phyloP scores from a whole-genome alignment of 129 eudicot genomes.

The Apium graveolens region DNA sequence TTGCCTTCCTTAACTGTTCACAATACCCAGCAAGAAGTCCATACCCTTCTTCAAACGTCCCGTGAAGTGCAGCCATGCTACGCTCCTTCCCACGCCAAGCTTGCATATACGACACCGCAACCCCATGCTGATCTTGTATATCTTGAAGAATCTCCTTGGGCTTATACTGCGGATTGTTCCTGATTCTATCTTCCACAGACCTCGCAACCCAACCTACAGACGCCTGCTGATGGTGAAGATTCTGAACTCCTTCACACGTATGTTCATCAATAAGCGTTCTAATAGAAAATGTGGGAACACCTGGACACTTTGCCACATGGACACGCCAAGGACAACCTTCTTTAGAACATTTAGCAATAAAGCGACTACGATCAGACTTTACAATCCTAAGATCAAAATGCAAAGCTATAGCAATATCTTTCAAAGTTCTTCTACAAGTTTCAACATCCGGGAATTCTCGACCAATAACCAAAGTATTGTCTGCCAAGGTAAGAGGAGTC shows the following conservation, averaged over 20 bases:
- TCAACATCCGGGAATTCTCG: conserved; percentile 97
- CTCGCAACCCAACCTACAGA: conserved; percentile 98
- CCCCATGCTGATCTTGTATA: conserved; percentile 89
- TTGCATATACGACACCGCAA: conserved; percentile 98
- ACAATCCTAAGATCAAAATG: conserved; percentile 95
- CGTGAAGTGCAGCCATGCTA: conserved; percentile 97
- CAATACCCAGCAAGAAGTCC: conserved; percentile 79
- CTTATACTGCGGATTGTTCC: conserved; percentile 83
- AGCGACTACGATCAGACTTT: conserved; percentile 92
- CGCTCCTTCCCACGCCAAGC: conserved; percentile 99
- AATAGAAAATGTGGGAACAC: conserved; percentile 77
- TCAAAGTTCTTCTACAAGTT: conserved; percentile 74
- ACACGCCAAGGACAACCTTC: conserved; percentile 99
- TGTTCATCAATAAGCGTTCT: conserved; percentile 79
- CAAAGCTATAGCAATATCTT: conserved; percentile 75
- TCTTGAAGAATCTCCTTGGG: conserved; percentile 96
- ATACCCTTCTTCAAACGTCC: conserved; percentile 94
- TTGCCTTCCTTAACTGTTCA: conserved; percentile 70
- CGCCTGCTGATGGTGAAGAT: conserved; percentile 96
- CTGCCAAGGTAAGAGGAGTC: conserved; percentile 21
- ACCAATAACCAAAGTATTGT: conserved; percentile 55
- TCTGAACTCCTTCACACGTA: conserved; percentile 82
- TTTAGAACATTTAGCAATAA: conserved; percentile 90
- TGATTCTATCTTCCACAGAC: conserved; percentile 73
- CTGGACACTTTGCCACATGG: conserved; percentile 86